Evolutionary conservation across 331 rosid species (phyloP).

Genomic region (Malus hybrid): DNA sequence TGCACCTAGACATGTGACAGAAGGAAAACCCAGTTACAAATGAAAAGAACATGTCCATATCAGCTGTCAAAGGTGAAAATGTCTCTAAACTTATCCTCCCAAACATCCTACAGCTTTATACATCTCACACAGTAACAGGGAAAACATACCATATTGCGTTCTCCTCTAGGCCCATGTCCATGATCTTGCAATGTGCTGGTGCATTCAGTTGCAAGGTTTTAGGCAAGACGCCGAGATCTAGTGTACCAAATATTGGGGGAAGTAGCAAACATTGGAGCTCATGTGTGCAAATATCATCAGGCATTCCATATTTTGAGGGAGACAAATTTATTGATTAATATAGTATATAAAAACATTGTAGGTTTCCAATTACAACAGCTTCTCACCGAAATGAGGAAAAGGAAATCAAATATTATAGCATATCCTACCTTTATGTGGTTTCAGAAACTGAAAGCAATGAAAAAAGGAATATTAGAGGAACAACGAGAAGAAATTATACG

Average conservation of each 20-base stretch:
- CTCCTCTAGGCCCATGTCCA: background rate
- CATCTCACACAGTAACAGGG: background rate
- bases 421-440: conserved; percentile 12
- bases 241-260: background rate
- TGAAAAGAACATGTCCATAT: background rate
- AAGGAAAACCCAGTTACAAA: background rate
- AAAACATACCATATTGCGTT: background rate
- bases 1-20: background rate
- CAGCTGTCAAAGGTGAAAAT: background rate
- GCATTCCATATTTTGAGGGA: background rate
- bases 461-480: conserved; percentile 1
- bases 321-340: background rate
- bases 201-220: background rate
- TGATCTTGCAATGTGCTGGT: conserved; percentile 2
- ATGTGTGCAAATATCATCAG: background rate
- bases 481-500: conserved; percentile 4
- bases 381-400: conserved; percentile 2
- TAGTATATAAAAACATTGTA: background rate
- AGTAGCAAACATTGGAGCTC: background rate
- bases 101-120: background rate
- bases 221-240: too few species aligned
- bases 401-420: conserved; percentile 3
- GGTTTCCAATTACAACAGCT: background rate
- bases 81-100: background rate
- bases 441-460: background rate